Evolutionary conservation across 164 flowering plant species (phyloP).

Genomic region (Nelumbo lutea): DNA sequence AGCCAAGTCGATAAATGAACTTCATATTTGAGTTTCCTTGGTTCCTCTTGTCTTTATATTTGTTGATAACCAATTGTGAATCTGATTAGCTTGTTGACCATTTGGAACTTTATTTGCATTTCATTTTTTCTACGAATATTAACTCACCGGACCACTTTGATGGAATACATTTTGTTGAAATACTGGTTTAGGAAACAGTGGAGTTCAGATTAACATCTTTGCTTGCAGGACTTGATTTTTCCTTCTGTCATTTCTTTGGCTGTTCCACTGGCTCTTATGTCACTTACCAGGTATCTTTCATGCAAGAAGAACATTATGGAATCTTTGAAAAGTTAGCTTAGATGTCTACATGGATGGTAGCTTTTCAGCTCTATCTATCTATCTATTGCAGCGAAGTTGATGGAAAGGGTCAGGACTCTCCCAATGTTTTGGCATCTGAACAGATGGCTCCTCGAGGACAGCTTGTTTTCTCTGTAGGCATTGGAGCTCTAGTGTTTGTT

Average conservation of each 20-base stretch:
- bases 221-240: constrained; percentile 57
- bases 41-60: neutral
- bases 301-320: neutral
- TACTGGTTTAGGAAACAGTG: neutral
- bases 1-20: neutral
- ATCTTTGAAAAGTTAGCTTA: constrained; percentile 1
- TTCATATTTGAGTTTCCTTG: neutral
- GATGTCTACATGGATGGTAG: neutral
- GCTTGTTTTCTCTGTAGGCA: constrained; percentile 84
- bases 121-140: too few species aligned
- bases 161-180: neutral
- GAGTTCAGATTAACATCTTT: constrained; percentile 7
- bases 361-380: constrained; percentile 6
- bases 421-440: constrained; percentile 76
- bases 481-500: constrained; percentile 90
- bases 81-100: neutral
- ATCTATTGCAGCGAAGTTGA: constrained; percentile 72
- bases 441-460: constrained; percentile 96
- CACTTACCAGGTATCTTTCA: constrained; percentile 75
- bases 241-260: constrained; percentile 82
- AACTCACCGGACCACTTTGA: neutral
- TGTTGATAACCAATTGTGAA: neutral
- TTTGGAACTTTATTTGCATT: neutral
- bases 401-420: constrained; percentile 63
- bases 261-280: constrained; percentile 92